These are phyloP conservation scores for Krasilnikovozyma curviuscula DNA, from an alignment of 768 basidiomycete species.

Conservation along the genomic window DNA sequence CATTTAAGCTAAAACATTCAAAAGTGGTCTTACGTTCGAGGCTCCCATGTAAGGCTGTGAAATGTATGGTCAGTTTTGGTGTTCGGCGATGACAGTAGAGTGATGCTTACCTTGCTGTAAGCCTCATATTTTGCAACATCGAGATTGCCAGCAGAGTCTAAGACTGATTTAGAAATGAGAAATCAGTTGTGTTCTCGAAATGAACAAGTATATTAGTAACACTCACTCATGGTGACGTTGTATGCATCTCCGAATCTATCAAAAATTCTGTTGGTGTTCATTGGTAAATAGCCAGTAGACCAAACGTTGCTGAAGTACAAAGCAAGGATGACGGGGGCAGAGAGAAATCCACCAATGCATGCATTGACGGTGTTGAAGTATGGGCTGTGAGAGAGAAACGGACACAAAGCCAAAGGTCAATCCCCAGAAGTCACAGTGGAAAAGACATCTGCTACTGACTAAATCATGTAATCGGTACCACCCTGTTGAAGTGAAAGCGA, in stretches of 20 bases:
- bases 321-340: constrained; percentile 15
- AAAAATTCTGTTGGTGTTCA: constrained; percentile 26
- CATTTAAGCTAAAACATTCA: too few relatives aligned
- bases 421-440: too few relatives aligned
- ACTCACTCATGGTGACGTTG: constrained; percentile 29
- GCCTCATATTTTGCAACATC: constrained; percentile 32
- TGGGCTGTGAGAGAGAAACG: too few relatives aligned
- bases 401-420: too few relatives aligned
- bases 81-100: too few relatives aligned
- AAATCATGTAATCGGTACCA: constrained; percentile 22
- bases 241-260: constrained; percentile 35
- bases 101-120: too few relatives aligned
- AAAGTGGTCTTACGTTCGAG: too few relatives aligned
- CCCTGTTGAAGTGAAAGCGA: constrained; percentile 16
- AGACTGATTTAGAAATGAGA: too few relatives aligned
- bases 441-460: too few relatives aligned
- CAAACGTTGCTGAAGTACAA: constrained; percentile 19
- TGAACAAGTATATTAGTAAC: too few relatives aligned
- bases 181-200: too few relatives aligned
- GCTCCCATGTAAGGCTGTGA: constrained; percentile 30
- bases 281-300: constrained; percentile 24
- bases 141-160: constrained; percentile 15
- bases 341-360: constrained; percentile 5
- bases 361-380: constrained; percentile 31
- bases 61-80: too few relatives aligned